phyloP scores from a whole-genome alignment of 176 grass and related monocot genomes.

The Oryza brachyantha region DNA sequence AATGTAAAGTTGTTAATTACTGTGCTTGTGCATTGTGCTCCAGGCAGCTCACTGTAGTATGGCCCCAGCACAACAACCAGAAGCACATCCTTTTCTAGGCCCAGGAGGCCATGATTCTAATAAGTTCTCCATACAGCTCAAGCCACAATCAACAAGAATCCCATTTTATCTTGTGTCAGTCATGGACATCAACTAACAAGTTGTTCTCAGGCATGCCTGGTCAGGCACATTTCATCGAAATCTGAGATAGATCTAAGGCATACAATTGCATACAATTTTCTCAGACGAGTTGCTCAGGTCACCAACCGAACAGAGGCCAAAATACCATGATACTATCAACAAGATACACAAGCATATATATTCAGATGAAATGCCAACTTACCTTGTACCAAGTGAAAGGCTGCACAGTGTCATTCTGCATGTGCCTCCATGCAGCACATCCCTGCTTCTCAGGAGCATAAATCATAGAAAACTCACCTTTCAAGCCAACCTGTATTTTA shows the following conservation, averaged over 20 bases:
- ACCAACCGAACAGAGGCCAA: not conserved
- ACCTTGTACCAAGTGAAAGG: slow-evolving; percentile 96
- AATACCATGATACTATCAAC: slow-evolving; percentile 12
- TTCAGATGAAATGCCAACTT: slow-evolving; percentile 24
- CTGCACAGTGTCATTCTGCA: slow-evolving; percentile 45
- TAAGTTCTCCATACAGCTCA: no score
- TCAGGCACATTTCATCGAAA: not conserved
- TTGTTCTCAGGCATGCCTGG: no score
- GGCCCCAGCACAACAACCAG: no score
- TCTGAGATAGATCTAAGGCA: not conserved
- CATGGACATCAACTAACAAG: no score
- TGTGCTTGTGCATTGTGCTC: no score
- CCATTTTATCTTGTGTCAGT: not conserved
- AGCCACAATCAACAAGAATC: no score
- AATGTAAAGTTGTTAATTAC: no score
- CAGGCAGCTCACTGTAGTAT: no score
- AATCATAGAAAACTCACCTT: slow-evolving; percentile 70
- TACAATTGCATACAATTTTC: not conserved
- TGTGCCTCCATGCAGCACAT: slow-evolving; percentile 55
- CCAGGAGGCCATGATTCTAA: no score
- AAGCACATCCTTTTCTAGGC: no score
- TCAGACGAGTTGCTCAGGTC: not conserved
- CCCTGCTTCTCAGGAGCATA: slow-evolving; percentile 70
- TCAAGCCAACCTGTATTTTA: slow-evolving; percentile 68
- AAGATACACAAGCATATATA: not conserved